Base-by-base conservation (phyloP, 495 filamentous ascomycete species). In the Platismatia glauca region DNA sequence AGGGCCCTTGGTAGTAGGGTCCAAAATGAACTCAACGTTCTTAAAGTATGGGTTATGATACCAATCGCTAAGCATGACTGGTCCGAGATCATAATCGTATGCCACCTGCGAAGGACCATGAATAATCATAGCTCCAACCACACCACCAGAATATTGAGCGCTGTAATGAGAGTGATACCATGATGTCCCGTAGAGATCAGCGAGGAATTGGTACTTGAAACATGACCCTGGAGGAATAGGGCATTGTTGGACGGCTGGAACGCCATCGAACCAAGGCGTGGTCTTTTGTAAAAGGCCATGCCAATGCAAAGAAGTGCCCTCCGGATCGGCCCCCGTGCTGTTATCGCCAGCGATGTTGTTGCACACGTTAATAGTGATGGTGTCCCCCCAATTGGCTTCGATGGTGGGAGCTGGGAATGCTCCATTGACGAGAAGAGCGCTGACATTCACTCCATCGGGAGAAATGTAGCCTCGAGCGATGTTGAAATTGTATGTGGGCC, bases 71-170 rank as follows among this genome's bases (percentile, higher is more conserved):
- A 78, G 35, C 12, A 74, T 56, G 11, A 79, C 68, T 15, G 78
- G 75, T 43, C 84, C 85, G 22, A 87, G 71, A 65, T 88, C 84
- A 35, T 78, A 71, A 52, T 88, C 85, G 66, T 87, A 86, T 33
- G 77, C 63, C 12, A 69, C 72, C 24, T 76, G 78, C 4, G 75
- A 72, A 6, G 85, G 85, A 2, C 85, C 85, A 64, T 87, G 76
- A 69, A 88, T 80, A 55, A 80, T 71, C 62, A 88, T 74, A 7
- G 82, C 68, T 13, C 85, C 85, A 39, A 73, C 65, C 8, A 81
- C 59, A 44, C 81, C 82, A n/a, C 70, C 77, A 20, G 67, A 61
- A 34, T 76, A 76, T 62, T 84, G 78, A 8, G 73, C 67, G 8
- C 70, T 74, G 59, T 72, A 81, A 65, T 84, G 81, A 9, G 65